A percentile compares a stretch with the other conserved stretches of the same genome.
Conservation (phyloP, 2,329 filamentous ascomycete species). For the Alternaria gansuensis region DNA sequence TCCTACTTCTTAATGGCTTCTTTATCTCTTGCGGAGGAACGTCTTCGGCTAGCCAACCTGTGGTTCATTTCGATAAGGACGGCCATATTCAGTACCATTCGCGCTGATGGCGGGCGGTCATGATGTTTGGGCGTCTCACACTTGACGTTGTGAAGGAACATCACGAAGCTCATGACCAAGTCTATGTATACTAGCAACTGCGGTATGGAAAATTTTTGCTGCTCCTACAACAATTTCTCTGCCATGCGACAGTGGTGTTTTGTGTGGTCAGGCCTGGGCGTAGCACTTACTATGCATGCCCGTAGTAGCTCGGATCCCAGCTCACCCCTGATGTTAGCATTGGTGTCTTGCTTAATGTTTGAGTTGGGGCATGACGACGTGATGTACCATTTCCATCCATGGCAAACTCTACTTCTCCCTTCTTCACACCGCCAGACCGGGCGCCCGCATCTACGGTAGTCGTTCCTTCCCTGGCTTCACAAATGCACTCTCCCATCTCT, state of each 20-base stretch:
- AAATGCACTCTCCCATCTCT: background rate
- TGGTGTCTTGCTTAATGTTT: background rate
- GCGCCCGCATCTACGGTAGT: slow-evolving; percentile 20
- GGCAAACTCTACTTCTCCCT: background rate
- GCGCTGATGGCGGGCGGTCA: slow-evolving; percentile 33
- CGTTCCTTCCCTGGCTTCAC: slow-evolving; percentile 11
- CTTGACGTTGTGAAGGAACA: slow-evolving; percentile 39
- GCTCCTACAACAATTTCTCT: slow-evolving; percentile 9
- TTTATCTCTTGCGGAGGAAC: slow-evolving; percentile 32
- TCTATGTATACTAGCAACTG: slow-evolving; percentile 51
- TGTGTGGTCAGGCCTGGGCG: slow-evolving; percentile 17
- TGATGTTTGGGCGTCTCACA: slow-evolving; percentile 47
- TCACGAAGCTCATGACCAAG: slow-evolving; percentile 51
- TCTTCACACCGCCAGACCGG: slow-evolving; percentile 19
- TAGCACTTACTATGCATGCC: slow-evolving; percentile 38
- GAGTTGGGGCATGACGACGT: background rate
- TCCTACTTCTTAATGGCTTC: slow-evolving; percentile 38
- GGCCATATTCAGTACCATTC: slow-evolving; percentile 43
- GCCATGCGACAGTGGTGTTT: slow-evolving; percentile 7
- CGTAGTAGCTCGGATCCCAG: slow-evolving; percentile 34
- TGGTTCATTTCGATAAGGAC: slow-evolving; percentile 33
- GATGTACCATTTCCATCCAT: slow-evolving; percentile 3
- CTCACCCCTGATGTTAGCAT: background rate
- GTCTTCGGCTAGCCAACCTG: slow-evolving; percentile 36
- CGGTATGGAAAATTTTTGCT: slow-evolving; percentile 46